Evolutionary conservation across 495 filamentous ascomycete genomes (phyloP).

Genomic region (Astrothelium macrocarpum): DNA sequence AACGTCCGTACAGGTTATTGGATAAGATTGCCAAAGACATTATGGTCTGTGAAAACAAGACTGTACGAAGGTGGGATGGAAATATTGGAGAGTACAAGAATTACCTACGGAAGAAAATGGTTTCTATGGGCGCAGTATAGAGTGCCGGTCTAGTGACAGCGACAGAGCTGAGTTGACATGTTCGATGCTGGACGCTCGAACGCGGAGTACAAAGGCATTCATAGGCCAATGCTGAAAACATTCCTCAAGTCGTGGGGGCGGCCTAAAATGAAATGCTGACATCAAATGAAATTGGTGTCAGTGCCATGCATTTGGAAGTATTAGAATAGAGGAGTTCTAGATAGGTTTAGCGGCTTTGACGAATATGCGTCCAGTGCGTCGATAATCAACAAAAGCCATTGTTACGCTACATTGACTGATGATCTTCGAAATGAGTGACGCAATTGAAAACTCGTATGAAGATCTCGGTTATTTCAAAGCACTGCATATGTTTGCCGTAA

Average conservation of each 20-base stretch:
- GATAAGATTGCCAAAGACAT: constrained; percentile 99
- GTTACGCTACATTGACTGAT: too few species aligned
- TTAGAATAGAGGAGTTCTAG: constrained; percentile 4
- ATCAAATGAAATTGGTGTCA: background rate
- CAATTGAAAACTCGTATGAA: too few species aligned
- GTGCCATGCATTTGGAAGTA: background rate
- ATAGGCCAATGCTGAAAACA: background rate
- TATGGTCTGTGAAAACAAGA: constrained; percentile 95
- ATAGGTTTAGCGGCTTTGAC: background rate
- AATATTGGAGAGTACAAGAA: constrained; percentile 93
- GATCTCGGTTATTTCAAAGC: too few species aligned
- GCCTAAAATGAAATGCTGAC: background rate
- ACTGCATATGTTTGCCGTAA: too few species aligned
- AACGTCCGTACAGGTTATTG: constrained; percentile 54
- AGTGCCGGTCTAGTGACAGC: background rate
- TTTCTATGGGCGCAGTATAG: constrained; percentile 53
- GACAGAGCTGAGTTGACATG: background rate
- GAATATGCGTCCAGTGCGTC: too few species aligned
- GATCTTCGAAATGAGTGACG: too few species aligned
- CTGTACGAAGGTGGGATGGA: constrained; percentile 80
- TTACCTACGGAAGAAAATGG: constrained; percentile 97
- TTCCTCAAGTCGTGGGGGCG: background rate
- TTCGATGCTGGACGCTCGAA: background rate
- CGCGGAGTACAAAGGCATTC: background rate
- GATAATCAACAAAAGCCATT: too few species aligned